These are phyloP conservation scores for Cyanophora paradoxa DNA, from an alignment of 78 protist genomes.

Conservation along the genomic window DNA sequence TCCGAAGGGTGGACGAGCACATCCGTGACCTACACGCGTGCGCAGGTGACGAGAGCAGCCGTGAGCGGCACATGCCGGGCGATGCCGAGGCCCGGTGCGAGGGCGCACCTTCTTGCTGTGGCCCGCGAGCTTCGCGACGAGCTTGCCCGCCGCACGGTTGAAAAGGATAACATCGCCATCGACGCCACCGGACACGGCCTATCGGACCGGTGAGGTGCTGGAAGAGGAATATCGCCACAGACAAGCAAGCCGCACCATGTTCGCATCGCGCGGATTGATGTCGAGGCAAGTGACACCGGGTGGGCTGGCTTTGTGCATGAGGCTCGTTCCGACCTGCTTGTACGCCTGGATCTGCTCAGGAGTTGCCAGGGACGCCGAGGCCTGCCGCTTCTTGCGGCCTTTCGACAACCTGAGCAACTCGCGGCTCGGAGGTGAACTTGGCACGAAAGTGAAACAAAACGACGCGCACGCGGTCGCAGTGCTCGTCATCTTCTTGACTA, in stretches of 20 bases:
- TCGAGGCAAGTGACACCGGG: not conserved
- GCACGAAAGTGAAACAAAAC: not conserved
- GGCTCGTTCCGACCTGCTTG: not conserved
- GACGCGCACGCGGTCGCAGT: slow-evolving; percentile 19
- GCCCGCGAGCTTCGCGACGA: slow-evolving; percentile 23
- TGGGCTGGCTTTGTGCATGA: not conserved
- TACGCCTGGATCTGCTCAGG: slow-evolving; percentile 3
- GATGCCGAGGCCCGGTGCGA: too few relatives aligned
- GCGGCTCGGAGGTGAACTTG: not conserved
- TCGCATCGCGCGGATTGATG: not conserved
- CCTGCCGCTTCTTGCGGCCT: slow-evolving; percentile 47
- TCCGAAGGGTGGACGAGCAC: slow-evolving; percentile 60
- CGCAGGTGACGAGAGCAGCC: too few relatives aligned
- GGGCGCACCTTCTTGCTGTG: slow-evolving; percentile 16
- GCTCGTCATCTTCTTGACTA: slow-evolving; percentile 7
- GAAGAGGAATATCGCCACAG: not conserved
- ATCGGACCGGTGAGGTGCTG: too few relatives aligned
- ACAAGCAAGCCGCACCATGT: not conserved
- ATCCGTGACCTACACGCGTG: slow-evolving; percentile 10
- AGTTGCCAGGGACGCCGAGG: slow-evolving; percentile 22
- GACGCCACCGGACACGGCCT: slow-evolving; percentile 39
- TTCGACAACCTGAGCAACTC: slow-evolving; percentile 32
- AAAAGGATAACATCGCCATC: slow-evolving; percentile 37
- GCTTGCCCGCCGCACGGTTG: not conserved
- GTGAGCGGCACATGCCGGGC: too few relatives aligned